Percentiles rank a stretch among this genome's conserved stretches.
Evolutionary conservation across 1,284 basidiomycete genomes (phyloP).

Genomic region (Athelia sp.): DNA sequence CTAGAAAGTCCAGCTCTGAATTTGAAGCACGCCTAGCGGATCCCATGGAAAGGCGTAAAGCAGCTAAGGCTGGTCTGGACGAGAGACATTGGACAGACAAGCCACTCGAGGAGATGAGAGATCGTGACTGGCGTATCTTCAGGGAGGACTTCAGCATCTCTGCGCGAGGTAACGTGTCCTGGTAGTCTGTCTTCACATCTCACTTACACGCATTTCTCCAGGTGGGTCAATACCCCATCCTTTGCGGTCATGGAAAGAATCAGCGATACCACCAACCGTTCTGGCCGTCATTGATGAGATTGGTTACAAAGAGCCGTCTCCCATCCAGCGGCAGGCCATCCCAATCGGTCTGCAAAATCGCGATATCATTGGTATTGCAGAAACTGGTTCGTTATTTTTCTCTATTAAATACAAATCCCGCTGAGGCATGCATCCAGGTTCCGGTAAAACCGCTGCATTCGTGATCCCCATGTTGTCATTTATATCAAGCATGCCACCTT

Average conservation of each 20-base stretch:
- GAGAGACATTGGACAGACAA: constrained; percentile 99
- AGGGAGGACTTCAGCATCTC: constrained; percentile 97
- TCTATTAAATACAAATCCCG: constrained; percentile 2
- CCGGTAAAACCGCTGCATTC: constrained; percentile 99
- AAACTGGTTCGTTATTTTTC: constrained; percentile 65
- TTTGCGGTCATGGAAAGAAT: constrained; percentile 89
- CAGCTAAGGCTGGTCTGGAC: constrained; percentile 79
- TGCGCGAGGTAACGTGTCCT: constrained; percentile 58
- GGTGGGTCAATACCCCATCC: constrained; percentile 93
- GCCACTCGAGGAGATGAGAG: constrained; percentile 89
- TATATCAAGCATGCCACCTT: constrained; percentile 79
- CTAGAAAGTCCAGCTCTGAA: constrained; percentile 29
- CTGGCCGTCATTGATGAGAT: constrained; percentile 84
- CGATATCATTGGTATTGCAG: constrained; percentile 97
- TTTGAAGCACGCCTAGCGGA: constrained; percentile 63
- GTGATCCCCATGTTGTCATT: constrained; percentile 97
- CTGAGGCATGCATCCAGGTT: constrained; percentile 50
- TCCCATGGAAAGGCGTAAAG: constrained; percentile 74
- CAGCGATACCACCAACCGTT: constrained; percentile 74
- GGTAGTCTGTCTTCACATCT: constrained; percentile 2
- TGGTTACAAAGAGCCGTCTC: constrained; percentile 95
- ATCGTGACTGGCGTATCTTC: constrained; percentile 99
- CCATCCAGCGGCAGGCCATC: constrained; percentile 97
- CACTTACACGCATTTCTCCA: constrained; percentile 21
- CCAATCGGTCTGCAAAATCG: constrained; percentile 95